Conservation (phyloP, 805 yeast genomes). For the Candida fluviatilis region DNA sequence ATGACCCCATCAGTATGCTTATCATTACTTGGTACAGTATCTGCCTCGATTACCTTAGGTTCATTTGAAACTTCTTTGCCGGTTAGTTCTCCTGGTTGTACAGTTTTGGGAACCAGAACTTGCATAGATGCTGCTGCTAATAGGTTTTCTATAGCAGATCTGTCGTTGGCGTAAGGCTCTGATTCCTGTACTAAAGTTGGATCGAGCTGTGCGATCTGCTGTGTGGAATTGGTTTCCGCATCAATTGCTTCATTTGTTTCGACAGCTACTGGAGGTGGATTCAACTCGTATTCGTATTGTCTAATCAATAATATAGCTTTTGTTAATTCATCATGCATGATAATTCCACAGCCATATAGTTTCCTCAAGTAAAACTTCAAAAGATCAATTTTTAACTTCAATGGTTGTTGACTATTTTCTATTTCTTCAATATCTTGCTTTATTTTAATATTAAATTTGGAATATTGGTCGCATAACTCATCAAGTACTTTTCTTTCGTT, state of each 20-base stretch:
- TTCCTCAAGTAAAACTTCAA: conserved; percentile 23
- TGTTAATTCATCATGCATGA: conserved; percentile 18
- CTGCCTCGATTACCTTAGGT: too few relatives aligned
- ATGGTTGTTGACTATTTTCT: conserved; percentile 6
- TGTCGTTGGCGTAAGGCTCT: neutral
- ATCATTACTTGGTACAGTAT: too few relatives aligned
- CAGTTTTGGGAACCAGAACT: neutral
- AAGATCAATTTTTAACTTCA: conserved; percentile 16
- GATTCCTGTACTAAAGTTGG: neutral
- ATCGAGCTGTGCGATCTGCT: neutral
- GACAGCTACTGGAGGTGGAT: neutral
- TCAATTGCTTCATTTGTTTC: neutral
- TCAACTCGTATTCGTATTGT: conserved; percentile 8
- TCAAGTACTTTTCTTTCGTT: conserved; percentile 18
- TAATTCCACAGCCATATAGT: conserved; percentile 27
- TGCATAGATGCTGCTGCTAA: conserved; percentile 2
- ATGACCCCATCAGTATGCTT: too few relatives aligned
- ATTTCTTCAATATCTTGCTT: conserved; percentile 11
- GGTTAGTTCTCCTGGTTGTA: too few relatives aligned
- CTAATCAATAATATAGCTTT: conserved; percentile 15
- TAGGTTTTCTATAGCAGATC: neutral
- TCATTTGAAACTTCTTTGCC: too few relatives aligned
- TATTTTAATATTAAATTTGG: conserved; percentile 7
- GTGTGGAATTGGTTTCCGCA: too few relatives aligned
- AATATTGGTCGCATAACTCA: conserved; percentile 12